Evolutionary conservation across 2,329 filamentous ascomycete species (phyloP).

Genomic region (Fusarium sp.): DNA sequence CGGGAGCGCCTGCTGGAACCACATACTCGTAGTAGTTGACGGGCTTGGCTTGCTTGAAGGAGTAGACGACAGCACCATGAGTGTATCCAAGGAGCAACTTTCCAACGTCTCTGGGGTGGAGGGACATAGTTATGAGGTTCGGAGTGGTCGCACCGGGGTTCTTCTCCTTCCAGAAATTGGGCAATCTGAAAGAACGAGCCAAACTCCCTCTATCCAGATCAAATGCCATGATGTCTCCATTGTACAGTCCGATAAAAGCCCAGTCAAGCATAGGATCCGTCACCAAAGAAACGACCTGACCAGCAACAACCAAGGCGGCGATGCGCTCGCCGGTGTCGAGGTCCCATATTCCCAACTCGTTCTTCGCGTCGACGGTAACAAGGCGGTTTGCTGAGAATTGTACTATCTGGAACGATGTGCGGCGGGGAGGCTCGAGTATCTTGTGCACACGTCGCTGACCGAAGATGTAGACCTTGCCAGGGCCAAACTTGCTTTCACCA

Average conservation of each 20-base stretch:
- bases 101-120: conserved; percentile 94
- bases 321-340: conserved; percentile 76
- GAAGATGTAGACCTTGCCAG: conserved; percentile 89
- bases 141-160: conserved; percentile 73
- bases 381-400: conserved; percentile 91
- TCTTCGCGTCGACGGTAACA: conserved; percentile 85
- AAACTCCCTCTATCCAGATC: conserved; percentile 87
- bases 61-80: conserved; percentile 89
- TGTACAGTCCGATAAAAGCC: conserved; percentile 85
- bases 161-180: conserved; percentile 85
- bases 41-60: conserved; percentile 90
- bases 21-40: conserved; percentile 86
- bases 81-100: conserved; percentile 92
- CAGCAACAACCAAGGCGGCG: conserved; percentile 80
- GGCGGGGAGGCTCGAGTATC: conserved; percentile 76
- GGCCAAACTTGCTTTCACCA: conserved; percentile 85
- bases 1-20: conserved; percentile 83
- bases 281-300: conserved; percentile 78
- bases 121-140: conserved; percentile 79
- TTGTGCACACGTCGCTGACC: conserved; percentile 85
- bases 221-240: conserved; percentile 90
- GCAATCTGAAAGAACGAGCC: conserved; percentile 79
- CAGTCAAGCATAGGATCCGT: conserved; percentile 95
- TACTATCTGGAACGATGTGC: conserved; percentile 80
- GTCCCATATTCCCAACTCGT: conserved; percentile 88